These are phyloP conservation scores for Fraxinus sp. DNA, from an alignment of 305 asterid genomes.

Conservation along the genomic window DNA sequence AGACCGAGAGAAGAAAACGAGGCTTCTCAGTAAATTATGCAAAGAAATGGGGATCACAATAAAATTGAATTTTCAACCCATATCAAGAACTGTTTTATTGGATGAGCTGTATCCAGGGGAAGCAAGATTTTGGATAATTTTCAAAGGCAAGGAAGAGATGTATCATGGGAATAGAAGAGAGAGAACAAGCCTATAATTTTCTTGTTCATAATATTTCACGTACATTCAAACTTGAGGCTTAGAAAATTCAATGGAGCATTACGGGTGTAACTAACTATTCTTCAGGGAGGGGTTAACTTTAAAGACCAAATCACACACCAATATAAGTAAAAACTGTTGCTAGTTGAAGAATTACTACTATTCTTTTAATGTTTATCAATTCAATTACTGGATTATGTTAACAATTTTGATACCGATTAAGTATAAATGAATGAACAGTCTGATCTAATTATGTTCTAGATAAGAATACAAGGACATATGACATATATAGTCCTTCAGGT, in stretches of 20 bases:
- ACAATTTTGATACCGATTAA: background rate
- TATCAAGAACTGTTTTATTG: background rate
- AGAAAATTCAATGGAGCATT: background rate
- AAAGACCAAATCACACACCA: background rate
- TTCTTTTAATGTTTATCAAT: background rate
- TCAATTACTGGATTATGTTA: background rate
- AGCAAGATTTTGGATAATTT: background rate
- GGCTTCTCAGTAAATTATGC: background rate
- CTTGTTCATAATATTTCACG: background rate
- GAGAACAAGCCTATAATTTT: background rate
- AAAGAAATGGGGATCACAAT: background rate
- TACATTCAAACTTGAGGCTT: background rate
- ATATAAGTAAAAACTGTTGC: background rate
- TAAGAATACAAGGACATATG: background rate
- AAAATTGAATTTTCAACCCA: background rate
- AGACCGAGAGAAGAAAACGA: background rate
- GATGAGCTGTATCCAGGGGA: constrained; percentile 6
- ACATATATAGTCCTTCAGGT: background rate
- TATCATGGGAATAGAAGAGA: background rate
- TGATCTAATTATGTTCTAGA: background rate
- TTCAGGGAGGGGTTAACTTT: background rate
- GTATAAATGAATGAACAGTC: background rate
- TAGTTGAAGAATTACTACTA: background rate
- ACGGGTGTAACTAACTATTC: background rate
- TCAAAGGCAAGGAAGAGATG: background rate